Conservation (phyloP, 305 asterid species). For the Euphrasia arctica region DNA sequence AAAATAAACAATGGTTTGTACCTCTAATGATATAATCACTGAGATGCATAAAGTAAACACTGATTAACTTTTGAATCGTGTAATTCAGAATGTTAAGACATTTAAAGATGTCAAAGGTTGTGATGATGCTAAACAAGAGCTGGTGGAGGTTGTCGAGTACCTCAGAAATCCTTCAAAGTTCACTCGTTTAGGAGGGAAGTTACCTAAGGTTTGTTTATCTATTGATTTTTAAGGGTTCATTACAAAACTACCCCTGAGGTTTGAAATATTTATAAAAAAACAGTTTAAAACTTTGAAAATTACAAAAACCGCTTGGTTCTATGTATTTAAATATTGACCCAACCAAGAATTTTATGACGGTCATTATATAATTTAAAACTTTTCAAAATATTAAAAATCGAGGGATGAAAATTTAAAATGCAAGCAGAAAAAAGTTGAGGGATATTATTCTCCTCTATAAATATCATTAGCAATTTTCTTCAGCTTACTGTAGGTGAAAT, state of each 20-base stretch:
- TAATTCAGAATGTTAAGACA: slow-evolving; percentile 83
- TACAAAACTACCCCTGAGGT: background rate
- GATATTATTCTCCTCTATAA: no score
- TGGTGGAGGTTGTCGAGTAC: slow-evolving; percentile 98
- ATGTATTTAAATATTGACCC: no score
- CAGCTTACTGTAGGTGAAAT: no score
- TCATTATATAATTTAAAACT: background rate
- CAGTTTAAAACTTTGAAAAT: background rate
- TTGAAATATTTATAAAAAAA: background rate
- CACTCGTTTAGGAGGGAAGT: slow-evolving; percentile 94
- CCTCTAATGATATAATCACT: slow-evolving; percentile 8
- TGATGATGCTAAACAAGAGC: slow-evolving; percentile 99
- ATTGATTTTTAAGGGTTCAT: background rate
- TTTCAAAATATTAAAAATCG: no score
- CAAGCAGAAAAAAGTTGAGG: no score
- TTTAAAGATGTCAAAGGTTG: slow-evolving; percentile 99
- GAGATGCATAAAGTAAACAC: slow-evolving; percentile 12
- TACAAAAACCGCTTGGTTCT: background rate
- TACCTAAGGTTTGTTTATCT: slow-evolving; percentile 79
- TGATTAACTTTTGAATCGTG: slow-evolving; percentile 25
- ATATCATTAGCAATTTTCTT: no score
- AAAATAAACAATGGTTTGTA: slow-evolving; percentile 14
- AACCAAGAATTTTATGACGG: background rate
- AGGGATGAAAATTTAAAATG: no score
- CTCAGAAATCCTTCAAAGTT: slow-evolving; percentile 87